Evolutionary conservation across 2,329 filamentous ascomycete genomes (phyloP).

Genomic region (Sporothrix globosa): DNA sequence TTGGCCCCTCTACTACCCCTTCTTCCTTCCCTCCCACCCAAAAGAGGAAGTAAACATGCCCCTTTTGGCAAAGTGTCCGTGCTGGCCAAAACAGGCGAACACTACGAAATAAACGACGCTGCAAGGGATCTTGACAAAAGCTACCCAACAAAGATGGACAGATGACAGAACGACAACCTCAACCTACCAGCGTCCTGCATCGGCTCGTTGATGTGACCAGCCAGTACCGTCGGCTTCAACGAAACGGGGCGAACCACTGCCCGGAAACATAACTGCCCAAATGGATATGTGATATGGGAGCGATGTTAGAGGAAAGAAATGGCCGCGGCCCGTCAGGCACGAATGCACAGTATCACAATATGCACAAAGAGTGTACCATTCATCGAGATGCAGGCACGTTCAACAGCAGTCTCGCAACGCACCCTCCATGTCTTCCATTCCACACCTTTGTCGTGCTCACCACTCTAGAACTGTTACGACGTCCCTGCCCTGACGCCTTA

Average conservation of each 20-base stretch:
- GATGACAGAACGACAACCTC: background rate
- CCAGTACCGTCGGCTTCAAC: background rate
- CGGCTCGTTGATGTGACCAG: conserved; percentile 16
- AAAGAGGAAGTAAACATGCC: conserved; percentile 17
- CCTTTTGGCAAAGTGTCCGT: background rate
- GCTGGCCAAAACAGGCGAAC: background rate
- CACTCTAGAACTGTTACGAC: background rate
- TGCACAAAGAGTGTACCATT: background rate
- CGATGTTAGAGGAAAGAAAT: too few species aligned
- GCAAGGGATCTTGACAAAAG: background rate
- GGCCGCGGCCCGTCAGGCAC: conserved; percentile 28
- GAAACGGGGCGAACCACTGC: conserved; percentile 16
- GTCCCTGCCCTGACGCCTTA: background rate
- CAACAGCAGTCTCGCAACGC: background rate
- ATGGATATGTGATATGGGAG: background rate
- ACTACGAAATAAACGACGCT: background rate
- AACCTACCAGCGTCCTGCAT: conserved; percentile 30
- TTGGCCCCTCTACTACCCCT: background rate
- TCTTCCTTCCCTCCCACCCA: background rate
- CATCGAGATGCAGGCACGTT: conserved; percentile 8
- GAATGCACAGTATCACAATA: conserved; percentile 13
- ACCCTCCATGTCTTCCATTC: background rate
- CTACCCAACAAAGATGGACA: background rate
- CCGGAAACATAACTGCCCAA: conserved; percentile 2
- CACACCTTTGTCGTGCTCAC: background rate